Evolutionary conservation across 345 rosid genomes (phyloP).

Genomic region (Combretum micranthum): DNA sequence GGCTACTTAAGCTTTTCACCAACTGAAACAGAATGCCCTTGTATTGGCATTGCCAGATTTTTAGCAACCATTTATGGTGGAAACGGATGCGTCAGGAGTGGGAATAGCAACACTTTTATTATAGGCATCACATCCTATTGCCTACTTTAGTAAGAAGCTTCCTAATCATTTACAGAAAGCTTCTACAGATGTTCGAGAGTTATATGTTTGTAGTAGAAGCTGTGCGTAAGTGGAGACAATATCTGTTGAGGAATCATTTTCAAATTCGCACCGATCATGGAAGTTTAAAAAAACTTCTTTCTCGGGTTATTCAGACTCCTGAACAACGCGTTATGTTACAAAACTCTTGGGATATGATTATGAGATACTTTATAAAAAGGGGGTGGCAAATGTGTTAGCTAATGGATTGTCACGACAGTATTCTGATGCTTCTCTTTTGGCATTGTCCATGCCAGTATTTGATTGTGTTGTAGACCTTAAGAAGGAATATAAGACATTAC

Average conservation of each 20-base stretch:
- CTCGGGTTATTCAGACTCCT: not conserved
- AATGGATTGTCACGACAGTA: no score
- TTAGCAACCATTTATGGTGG: not conserved
- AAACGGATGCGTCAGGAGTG: not conserved
- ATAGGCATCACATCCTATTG: not conserved
- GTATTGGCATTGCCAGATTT: not conserved
- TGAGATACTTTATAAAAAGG: accelerated
- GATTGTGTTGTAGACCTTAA: no score
- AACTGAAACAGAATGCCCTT: not conserved
- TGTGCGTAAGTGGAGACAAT: not conserved
- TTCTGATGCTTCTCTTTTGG: no score
- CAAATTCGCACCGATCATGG: not conserved
- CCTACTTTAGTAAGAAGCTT: not conserved
- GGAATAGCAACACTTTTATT: not conserved
- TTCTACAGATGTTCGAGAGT: not conserved
- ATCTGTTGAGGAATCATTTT: not conserved
- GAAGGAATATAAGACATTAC: no score
- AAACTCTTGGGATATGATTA: not conserved
- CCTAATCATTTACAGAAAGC: not conserved
- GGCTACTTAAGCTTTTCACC: not conserved
- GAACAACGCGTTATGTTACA: not conserved
- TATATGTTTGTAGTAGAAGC: not conserved
- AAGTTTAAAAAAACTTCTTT: not conserved
- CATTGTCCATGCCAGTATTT: no score
- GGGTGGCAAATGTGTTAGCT: no score